Evolutionary conservation across 2,329 filamentous ascomycete species (phyloP), one percentile per base, ranked within the genome.

Genomic region (Teratosphaeria gauchensis): DNA sequence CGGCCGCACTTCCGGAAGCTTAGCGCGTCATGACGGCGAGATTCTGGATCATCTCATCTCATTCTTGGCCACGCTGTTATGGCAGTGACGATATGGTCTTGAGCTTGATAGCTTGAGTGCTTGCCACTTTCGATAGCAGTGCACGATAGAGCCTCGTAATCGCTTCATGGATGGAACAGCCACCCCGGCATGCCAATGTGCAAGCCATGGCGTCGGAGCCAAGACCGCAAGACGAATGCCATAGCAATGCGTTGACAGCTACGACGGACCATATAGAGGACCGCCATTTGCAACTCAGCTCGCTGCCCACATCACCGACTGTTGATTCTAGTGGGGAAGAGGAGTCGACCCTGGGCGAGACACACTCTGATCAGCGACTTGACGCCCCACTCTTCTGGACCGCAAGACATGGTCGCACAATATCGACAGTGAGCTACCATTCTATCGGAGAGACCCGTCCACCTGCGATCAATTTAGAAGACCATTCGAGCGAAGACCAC

Each of bases 401-500:
- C 38, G 58, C 59, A 56, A 65, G 69, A 53, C 74, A 76, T 61
- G 72, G 72, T 60, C 71, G 73, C 51, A 70, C 66, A 57, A 68
- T 71, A 59, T 75, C 74, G 51, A 61, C 59, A 24, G 63, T 64
- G 28, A 72, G 70, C 64, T 69, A 66, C 54, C 65, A 65, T 19
- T 75, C 75, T 32, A 65, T 73, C 53, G 66, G 71, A 53, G 68
- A 71, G 56, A 31, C 55, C 56, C 58, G 65, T 19, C 75, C 75
- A 2, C 69, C 74, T 24, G 74, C 76, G 42, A 88, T 88, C 62
- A 78, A 76, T 2, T 77, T 88, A 28, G 82, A 86, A 65, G 84
- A 88, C 68, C 82, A 87, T 69, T 85, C 84, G 28, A 78, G 82
- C 56, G 82, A 84, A 61, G 72, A 76, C 51, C 80, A 79, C 48